Base-by-base conservation (phyloP, 371 early-diverging fungal species). In the Mucor plumbeus region DNA sequence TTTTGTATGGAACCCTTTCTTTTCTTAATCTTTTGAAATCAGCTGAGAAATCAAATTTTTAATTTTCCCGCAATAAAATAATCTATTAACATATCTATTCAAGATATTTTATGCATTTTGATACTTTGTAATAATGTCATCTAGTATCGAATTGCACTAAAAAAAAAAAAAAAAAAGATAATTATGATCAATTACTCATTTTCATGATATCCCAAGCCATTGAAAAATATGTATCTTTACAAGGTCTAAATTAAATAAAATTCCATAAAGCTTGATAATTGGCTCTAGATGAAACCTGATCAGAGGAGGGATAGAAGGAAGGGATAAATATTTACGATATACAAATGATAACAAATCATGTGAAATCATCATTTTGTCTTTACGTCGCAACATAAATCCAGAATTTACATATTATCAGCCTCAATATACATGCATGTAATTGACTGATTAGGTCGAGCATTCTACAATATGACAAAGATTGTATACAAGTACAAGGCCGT, bases 31-130 rank as follows among this genome's bases (percentile, higher is more conserved):
- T 61, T 61, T 48, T 19, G 9, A 36, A 47, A 61, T 61, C 62
- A 61, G 60, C 60, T 59, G 50, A 61, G 62, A 19, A 41, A 60
- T 41, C 61, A 14, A 21, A 33, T 44, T 41, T 50, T 11, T 50
- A 50, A 31, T 60, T 44, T 43, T 43, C 38, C 35, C 34, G 41
- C 41, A 40, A 59, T n/a, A n/a, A 35, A 40, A 17, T 6, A 58
- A 58, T n/a, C 7, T 40, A 41, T 59, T 14, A 59, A 40, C 36
- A 56, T 5, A 36, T 17, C 6, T 57, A 35, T 26, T 26, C 26
- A 3, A 26, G 26, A 26, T 26, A 1, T 26, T 26, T 26, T 26
- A 26, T 26, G 26, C 26, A 26, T 26, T 26, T 3, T 26, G 26
- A 26, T 26, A 3, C 26, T 26, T 26, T 26, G 3, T 26, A 26